These are phyloP conservation scores for Pterocarpus santalinus DNA, from an alignment of 306 rosid species.

Conservation along the genomic window DNA sequence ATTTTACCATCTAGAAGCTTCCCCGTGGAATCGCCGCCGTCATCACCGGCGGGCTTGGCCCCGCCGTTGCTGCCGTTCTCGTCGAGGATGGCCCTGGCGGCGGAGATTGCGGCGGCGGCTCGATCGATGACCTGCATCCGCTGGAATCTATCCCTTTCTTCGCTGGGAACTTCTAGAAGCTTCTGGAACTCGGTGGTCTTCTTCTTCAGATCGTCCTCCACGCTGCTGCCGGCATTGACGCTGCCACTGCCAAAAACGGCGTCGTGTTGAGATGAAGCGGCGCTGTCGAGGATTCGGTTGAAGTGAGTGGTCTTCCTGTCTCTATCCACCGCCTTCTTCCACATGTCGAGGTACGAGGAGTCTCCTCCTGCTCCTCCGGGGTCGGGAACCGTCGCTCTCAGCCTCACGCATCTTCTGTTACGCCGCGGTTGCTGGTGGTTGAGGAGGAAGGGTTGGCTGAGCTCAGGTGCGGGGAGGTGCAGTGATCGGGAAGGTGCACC, in stretches of 20 bases:
- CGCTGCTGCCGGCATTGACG: not conserved
- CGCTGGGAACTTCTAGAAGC: constrained; percentile 74
- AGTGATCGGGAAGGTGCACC: constrained; percentile 42
- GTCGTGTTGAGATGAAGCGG: not conserved
- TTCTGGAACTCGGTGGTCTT: constrained; percentile 77
- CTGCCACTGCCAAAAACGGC: not conserved
- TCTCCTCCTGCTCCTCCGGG: constrained; percentile 36
- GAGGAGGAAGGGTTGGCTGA: not conserved
- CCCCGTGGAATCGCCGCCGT: not conserved
- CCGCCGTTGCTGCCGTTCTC: constrained; percentile 34
- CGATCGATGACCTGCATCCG: constrained; percentile 90
- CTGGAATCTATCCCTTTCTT: constrained; percentile 85
- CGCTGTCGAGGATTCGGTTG: constrained; percentile 57
- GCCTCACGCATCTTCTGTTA: constrained; percentile 40
- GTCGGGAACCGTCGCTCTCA: constrained; percentile 48
- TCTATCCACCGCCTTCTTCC: constrained; percentile 80
- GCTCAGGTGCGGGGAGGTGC: constrained; percentile 13
- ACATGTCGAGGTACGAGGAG: constrained; percentile 80
- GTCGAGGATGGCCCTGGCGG: constrained; percentile 65
- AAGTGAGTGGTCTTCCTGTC: constrained; percentile 66
- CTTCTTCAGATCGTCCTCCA: constrained; percentile 60
- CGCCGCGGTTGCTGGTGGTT: not conserved
- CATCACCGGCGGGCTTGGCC: not conserved
- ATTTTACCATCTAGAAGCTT: constrained; percentile 53
- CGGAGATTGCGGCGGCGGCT: constrained; percentile 90